Base-by-base conservation (phyloP, 345 rosid species). In the Salix caprea region DNA sequence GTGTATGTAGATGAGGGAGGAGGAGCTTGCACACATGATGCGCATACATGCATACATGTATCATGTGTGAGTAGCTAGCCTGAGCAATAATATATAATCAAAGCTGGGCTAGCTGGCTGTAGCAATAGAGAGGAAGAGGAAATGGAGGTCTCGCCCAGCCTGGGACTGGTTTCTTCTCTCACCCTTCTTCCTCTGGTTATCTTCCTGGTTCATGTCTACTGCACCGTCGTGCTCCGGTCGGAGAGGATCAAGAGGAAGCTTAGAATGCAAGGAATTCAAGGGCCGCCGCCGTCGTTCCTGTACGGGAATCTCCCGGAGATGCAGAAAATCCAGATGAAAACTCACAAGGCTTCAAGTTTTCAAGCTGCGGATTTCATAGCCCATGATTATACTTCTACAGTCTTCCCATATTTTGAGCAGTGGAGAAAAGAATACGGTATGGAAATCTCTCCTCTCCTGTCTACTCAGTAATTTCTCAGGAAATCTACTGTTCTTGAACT, bases 381-480 rank as follows among this genome's bases (percentile, higher is more conserved):
- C 4, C 97, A 88, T 72, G 95, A 93, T 81, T 90, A 89, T 70
- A 85, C 98, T 16, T 88, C 91, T 39, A 82, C 93, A 18, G 82
- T 93, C 76, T 93, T 91, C 72, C 98, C 98, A 0, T 90, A 89
- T 75, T 88, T 91, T 7, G 90, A 90, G 11, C 91, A 83, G 24
- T 93, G 98, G 98, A 83, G 90, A 79, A 88, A 88, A 79, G 72
- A 86, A 85, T 91, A 89, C 69, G 98, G 98, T 93, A 84, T 12
- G 61, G 0, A 32, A 19, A 32, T 4, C 18, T n/a, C 52, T 28
- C 7, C 15, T 10, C 16, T 10, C 40, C 11, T 30, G 7, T 75
- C 44, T 14, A 4, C 19, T 9, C n/a, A 30, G 1, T 19, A 1
- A 46, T 46, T 46, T 34, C 36, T 34, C 36, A 34, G 36, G 36